Base-by-base conservation (phyloP, 1,284 basidiomycete species). In the Naganishia cerealis region DNA sequence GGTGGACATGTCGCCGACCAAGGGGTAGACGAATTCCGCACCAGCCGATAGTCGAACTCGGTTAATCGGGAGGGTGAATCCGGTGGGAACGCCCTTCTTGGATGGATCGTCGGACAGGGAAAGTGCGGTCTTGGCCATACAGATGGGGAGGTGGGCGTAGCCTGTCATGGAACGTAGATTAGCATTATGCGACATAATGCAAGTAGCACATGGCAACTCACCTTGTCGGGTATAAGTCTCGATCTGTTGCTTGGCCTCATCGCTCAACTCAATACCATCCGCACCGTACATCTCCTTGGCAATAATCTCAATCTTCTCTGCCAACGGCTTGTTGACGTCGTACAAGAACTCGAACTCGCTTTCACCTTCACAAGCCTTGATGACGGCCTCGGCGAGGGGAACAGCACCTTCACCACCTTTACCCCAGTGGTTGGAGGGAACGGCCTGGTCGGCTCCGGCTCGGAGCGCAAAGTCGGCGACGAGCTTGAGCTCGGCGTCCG, bases 101-200 rank as follows among this genome's bases (percentile, higher is more conserved):
- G 88, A 88, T n/a, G 93, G 90, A 78, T 97, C 90, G 78, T 94
- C 92, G 29, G 92, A 94, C 83, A 97, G 93, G 24, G 92, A 95
- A 74, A 96, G 90, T 74, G 95, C 94, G 3, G 96, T 99, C 86
- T 99, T 99, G 69, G 95, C 94, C 92, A 98, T 94, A 82, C 94
- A 97, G 77, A 94, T 92, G 88, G 78, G 78, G 54, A 77, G 71
- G 58, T 75, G 71, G 55, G 72, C 72, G 75, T 79, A 79, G 57
- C 76, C 76, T 70, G 63, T 57, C 18, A 26, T 68, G 39, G 39
- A 9, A 21, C 29, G 56, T 33, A 6, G 38, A 15, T 62, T 33
- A 66, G 43, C 46, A 24, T 61, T 62, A 68, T 33, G 66, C 38
- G 9, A 48, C 54, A 58, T 29, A 40, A 12, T 16, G 54, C 18